Base-by-base conservation (phyloP, 2,329 filamentous ascomycete genomes). In the Orbilia brochopaga region DNA sequence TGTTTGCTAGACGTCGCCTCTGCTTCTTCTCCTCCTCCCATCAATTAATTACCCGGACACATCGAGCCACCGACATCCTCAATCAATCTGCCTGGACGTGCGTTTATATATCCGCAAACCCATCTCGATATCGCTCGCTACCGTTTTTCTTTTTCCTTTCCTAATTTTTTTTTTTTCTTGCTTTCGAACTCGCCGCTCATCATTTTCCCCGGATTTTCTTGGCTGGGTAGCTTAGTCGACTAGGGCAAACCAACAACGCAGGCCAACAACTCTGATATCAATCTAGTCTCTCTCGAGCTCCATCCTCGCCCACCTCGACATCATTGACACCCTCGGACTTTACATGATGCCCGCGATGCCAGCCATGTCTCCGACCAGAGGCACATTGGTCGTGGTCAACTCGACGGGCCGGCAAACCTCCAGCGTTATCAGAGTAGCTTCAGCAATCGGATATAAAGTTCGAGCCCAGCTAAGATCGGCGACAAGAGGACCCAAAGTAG, bases 381-480 rank as follows among this genome's bases (percentile, higher is more conserved):
- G 66, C 17, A 94, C 90, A 62, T 91, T 96, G 78, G 93, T 92
- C 78, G 88, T 96, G 78, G 92, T 97, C 82, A 97, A 97, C 81
- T 91, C 91, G 79, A 93, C 91, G 79, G 94, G 94, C 78, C 90
- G 94, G 77, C 94, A 99, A 83, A 92, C 93, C 75, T 93, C 93
- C 67, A 97, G 92, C 69, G 87, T 99, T 78, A 94, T 97, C 77
- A 90, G 94, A 76, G 92, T 96, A 78, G 93, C 93, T 66, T 91
- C 91, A 50, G 94, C 94, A 70, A 89, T 97, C 63, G 94, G 94
- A 75, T 97, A 94, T 83, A 87, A 89, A 79, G 93, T 99, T 65
- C 90, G 91, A 78, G 94, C 92, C 30, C 94, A 97, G 82, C 85
- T 97, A 79, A 87, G 92, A 50, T 76, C 73, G 52, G 64, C 75